Evolutionary conservation across 1,284 basidiomycete genomes (phyloP).

Genomic region (Ceratobasidium sp.): DNA sequence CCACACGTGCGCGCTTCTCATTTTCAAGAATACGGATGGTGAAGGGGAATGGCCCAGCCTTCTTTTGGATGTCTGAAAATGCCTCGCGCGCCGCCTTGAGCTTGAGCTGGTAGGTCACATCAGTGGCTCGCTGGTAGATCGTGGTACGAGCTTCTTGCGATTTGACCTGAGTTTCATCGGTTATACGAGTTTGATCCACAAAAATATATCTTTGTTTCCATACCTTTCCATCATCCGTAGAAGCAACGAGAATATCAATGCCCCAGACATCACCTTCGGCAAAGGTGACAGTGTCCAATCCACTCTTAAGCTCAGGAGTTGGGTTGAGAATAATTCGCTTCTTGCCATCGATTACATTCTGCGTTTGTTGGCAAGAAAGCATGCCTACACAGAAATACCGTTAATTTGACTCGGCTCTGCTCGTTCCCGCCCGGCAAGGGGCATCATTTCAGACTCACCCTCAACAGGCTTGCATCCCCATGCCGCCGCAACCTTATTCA

Average conservation of each 20-base stretch:
- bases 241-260: conserved; percentile 90
- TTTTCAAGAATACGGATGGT: conserved; percentile 93
- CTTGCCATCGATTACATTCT: conserved; percentile 95
- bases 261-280: conserved; percentile 96
- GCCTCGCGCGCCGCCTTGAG: conserved; percentile 95
- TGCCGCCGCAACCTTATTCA: conserved; percentile 72
- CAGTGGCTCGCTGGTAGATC: conserved; percentile 88
- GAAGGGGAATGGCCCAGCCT: conserved; percentile 97
- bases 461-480: conserved; percentile 89
- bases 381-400: conserved; percentile 60
- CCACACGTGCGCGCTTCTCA: conserved; percentile 92
- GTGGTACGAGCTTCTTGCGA: conserved; percentile 87
- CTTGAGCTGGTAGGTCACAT: conserved; percentile 93
- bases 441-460: conserved; percentile 58
- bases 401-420: neutral
- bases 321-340: conserved; percentile 94
- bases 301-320: conserved; percentile 77
- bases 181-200: neutral
- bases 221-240: conserved; percentile 87
- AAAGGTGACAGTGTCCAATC: conserved; percentile 82
- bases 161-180: conserved; percentile 35
- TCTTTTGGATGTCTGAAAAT: conserved; percentile 96
- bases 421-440: too few relatives aligned
- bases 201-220: conserved; percentile 39
- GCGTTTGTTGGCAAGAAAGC: conserved; percentile 88